phyloP scores from a whole-genome alignment of 192 early-diverging fungal species.

The Oehlia diaphana region DNA sequence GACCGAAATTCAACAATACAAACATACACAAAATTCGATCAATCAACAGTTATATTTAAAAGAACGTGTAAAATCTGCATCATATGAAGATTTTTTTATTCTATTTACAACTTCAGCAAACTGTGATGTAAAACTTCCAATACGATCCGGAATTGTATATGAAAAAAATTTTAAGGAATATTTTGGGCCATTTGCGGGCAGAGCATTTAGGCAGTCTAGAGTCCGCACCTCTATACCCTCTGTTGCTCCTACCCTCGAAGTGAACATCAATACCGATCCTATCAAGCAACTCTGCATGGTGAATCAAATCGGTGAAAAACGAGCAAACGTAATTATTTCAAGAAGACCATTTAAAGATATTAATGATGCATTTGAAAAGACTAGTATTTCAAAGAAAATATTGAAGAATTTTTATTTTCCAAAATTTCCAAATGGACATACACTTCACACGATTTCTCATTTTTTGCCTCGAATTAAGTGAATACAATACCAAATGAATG shows the following conservation, averaged over 20 bases:
- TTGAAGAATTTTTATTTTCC: background rate
- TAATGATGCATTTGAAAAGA: background rate
- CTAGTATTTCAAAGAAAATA: background rate
- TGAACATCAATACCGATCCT: slow-evolving; percentile 4
- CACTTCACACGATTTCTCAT: slow-evolving; percentile 12
- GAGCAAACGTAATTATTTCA: background rate
- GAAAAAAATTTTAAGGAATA: slow-evolving; percentile 29
- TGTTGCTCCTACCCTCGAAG: background rate
- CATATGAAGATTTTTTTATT: slow-evolving; percentile 37
- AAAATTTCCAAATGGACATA: background rate
- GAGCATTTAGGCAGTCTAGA: slow-evolving; percentile 26
- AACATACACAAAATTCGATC: slow-evolving; percentile 18
- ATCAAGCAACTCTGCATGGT: background rate
- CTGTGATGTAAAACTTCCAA: slow-evolving; percentile 30
- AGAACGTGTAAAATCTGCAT: slow-evolving; percentile 34
- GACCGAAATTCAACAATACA: slow-evolving; percentile 39
- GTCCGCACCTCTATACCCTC: too few relatives aligned
- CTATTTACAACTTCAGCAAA: slow-evolving; percentile 27
- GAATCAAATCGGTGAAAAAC: background rate
- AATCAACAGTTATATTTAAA: slow-evolving; percentile 12
- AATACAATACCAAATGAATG: background rate
- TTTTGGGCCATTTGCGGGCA: slow-evolving; percentile 39
- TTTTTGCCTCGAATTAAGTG: slow-evolving; percentile 1
- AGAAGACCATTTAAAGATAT: background rate
- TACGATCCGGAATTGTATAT: slow-evolving; percentile 38